These are phyloP conservation scores for Lumnitzera racemosa DNA, from an alignment of 345 rosid genomes.

Conservation along the genomic window DNA sequence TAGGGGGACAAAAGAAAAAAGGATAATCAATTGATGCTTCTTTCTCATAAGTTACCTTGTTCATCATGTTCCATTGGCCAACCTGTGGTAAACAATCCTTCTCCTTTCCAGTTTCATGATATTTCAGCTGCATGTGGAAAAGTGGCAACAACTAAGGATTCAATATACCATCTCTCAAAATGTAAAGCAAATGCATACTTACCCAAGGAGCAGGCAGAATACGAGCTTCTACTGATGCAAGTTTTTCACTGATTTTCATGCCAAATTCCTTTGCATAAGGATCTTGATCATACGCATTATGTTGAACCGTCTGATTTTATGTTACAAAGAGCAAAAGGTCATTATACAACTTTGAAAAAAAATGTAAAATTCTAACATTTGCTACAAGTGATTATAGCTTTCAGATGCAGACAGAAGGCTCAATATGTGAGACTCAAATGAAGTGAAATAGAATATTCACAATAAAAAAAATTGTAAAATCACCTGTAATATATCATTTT, in stretches of 20 bases:
- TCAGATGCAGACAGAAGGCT: too few relatives aligned
- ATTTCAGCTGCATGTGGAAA: constrained; percentile 66
- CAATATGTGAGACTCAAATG: background rate
- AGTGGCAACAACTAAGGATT: constrained; percentile 2
- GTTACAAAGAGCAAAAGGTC: too few relatives aligned
- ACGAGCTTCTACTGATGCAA: constrained; percentile 96
- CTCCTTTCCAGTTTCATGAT: constrained; percentile 96
- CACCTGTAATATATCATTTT: constrained; percentile 76
- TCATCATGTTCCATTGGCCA: constrained; percentile 99
- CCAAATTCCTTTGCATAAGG: constrained; percentile 97
- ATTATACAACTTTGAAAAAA: background rate
- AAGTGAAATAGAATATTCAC: background rate
- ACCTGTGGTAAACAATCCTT: constrained; percentile 97
- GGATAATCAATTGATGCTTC: background rate
- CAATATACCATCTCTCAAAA: background rate
- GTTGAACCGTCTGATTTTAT: constrained; percentile 63
- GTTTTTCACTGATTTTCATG: constrained; percentile 79
- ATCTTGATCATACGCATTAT: constrained; percentile 85
- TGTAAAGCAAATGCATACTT: constrained; percentile 10
- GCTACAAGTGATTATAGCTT: background rate
- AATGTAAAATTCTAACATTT: background rate
- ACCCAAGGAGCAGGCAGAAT: constrained; percentile 99
- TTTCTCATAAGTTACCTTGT: constrained; percentile 46
- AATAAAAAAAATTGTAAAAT: background rate
- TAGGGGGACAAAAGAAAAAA: too few relatives aligned